These are phyloP conservation scores for Friedmanniomyces endolithicus DNA, from an alignment of 495 filamentous ascomycete genomes.

Conservation along the genomic window DNA sequence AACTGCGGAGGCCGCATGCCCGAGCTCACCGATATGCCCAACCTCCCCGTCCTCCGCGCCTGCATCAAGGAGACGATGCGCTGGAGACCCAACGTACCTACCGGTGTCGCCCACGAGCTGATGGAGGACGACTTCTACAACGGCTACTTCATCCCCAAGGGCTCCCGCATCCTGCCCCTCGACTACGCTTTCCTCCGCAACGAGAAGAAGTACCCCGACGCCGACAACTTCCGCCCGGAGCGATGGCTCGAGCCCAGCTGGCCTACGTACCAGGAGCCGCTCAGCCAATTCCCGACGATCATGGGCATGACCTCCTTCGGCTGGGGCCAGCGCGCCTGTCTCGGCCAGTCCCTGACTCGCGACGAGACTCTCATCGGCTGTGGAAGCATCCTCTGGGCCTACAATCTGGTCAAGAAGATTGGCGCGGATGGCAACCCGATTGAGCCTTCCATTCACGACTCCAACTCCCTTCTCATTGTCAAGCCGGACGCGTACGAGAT, in stretches of 20 bases:
- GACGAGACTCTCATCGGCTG: slow-evolving; percentile 27
- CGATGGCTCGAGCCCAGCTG: slow-evolving; percentile 41
- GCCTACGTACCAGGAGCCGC: slow-evolving; percentile 19
- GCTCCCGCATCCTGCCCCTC: slow-evolving; percentile 34
- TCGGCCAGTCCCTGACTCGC: slow-evolving; percentile 40
- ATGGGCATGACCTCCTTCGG: slow-evolving; percentile 38
- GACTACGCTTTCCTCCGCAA: slow-evolving; percentile 17
- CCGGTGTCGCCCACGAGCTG: slow-evolving; percentile 17
- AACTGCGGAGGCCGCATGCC: slow-evolving; percentile 20
- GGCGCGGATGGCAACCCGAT: slow-evolving; percentile 37
- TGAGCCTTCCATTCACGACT: slow-evolving; percentile 24
- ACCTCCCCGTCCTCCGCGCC: slow-evolving; percentile 33
- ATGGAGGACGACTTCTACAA: slow-evolving; percentile 21
- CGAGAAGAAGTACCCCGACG: slow-evolving; percentile 29
- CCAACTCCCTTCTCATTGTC: slow-evolving; percentile 28
- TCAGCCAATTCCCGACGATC: slow-evolving; percentile 33
- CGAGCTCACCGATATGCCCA: slow-evolving; percentile 24
- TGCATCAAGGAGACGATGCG: slow-evolving; percentile 48
- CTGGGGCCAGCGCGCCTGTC: slow-evolving; percentile 38
- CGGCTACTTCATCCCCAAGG: slow-evolving; percentile 34
- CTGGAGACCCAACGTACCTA: slow-evolving; percentile 36
- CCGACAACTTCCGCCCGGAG: slow-evolving; percentile 34
- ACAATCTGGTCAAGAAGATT: slow-evolving; percentile 27
- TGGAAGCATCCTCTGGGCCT: slow-evolving; percentile 27
- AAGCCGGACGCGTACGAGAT: slow-evolving; percentile 30